Conservation (phyloP, 2,329 filamentous ascomycete species). For the Volutella citrinella region DNA sequence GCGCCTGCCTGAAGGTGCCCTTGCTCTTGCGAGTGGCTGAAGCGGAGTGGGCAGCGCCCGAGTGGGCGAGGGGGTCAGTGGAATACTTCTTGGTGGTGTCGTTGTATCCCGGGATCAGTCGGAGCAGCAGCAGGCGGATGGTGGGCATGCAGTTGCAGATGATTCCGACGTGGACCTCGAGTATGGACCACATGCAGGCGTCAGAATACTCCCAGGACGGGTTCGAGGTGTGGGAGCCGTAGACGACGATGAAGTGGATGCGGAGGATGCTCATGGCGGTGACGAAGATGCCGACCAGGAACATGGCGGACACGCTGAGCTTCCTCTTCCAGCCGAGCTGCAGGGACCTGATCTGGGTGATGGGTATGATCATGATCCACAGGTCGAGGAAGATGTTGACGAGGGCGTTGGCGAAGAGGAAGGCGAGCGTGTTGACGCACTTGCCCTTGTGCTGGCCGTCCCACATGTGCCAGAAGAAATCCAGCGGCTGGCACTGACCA, state of each 20-base stretch:
- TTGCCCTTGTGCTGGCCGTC: constrained; percentile 35
- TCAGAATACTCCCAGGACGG: constrained; percentile 28
- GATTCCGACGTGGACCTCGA: constrained; percentile 36
- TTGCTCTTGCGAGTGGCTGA: too few species aligned
- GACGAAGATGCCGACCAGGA: constrained; percentile 39
- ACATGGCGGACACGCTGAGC: constrained; percentile 40
- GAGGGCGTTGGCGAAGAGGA: constrained; percentile 40
- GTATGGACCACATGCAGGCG: constrained; percentile 31
- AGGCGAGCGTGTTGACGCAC: constrained; percentile 38
- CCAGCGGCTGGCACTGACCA: constrained; percentile 38
- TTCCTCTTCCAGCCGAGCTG: constrained; percentile 40
- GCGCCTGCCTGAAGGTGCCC: too few species aligned
- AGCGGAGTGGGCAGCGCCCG: too few species aligned
- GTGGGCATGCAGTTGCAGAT: constrained; percentile 34
- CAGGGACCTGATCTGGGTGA: constrained; percentile 35
- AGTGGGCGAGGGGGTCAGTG: too few species aligned
- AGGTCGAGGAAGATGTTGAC: constrained; percentile 42
- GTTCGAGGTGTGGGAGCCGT: constrained; percentile 25
- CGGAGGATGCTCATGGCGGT: constrained; percentile 31
- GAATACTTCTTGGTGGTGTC: too few species aligned
- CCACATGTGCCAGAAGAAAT: constrained; percentile 41
- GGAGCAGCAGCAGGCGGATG: constrained; percentile 27
- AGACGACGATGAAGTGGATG: constrained; percentile 24
- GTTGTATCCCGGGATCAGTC: constrained; percentile 22
- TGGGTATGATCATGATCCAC: constrained; percentile 40